Evolutionary conservation across 2,329 filamentous ascomycete species (phyloP).

Genomic region (Botryotinia globosa): DNA sequence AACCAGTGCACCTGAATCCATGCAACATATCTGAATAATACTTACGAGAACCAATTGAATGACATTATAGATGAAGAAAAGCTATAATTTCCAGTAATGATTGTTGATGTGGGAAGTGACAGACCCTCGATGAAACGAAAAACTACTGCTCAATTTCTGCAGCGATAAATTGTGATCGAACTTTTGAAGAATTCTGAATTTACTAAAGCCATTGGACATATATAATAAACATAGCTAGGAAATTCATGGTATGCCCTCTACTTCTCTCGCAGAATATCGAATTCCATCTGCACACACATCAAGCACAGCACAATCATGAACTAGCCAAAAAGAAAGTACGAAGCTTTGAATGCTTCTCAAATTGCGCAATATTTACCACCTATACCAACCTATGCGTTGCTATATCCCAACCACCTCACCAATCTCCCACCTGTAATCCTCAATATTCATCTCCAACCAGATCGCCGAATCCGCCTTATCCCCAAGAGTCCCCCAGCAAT

Average conservation of each 20-base stretch:
- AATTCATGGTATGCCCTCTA: too few relatives aligned
- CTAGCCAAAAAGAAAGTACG: neutral
- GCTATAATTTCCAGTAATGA: too few relatives aligned
- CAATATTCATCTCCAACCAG: accelerated
- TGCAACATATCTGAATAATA: neutral
- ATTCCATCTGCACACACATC: neutral
- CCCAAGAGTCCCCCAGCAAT: neutral
- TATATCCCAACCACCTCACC: neutral
- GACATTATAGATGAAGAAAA: accelerated
- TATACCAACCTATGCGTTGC: neutral
- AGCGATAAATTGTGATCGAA: neutral
- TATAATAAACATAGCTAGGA: too few relatives aligned
- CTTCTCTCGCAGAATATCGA: too few relatives aligned
- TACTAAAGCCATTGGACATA: too few relatives aligned
- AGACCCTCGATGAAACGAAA: neutral
- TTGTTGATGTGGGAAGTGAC: too few relatives aligned
- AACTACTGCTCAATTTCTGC: neutral
- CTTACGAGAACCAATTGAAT: neutral
- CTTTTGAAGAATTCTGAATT: too few relatives aligned
- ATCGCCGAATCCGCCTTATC: neutral
- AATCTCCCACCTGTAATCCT: neutral
- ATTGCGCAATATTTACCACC: neutral
- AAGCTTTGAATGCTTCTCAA: neutral
- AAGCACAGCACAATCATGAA: neutral
- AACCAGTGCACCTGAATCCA: neutral